Base-by-base conservation (phyloP, 139 green algal species). In the Haematococcus sp. region DNA sequence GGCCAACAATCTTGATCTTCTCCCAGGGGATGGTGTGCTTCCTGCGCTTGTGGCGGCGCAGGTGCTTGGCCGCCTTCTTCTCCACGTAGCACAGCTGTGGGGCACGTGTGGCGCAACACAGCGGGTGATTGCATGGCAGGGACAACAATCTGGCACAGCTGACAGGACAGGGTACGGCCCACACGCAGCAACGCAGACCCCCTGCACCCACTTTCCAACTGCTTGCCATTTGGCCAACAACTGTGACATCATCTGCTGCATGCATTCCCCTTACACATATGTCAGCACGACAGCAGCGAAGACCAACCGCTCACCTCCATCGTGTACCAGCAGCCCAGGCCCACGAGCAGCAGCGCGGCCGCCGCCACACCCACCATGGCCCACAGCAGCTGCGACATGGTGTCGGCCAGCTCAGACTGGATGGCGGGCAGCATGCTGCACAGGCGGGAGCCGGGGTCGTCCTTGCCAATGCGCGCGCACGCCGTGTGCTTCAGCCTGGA, bases 11-110 rank as follows among this genome's bases (percentile, higher is more conserved):
- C 74, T 82, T 82, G 51, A 85, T 81, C 83, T 88, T 85, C n/a
- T 88, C 66, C 84, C 84, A 89, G 7, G 84, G 84, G 51, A 89
- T 89, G 49, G 60, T 67, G 61, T 79, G 67, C 68, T 85, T 85
- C 55, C 77, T 63, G 52, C 78, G 81, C 63, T 76, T 79, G 67
- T 84, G 73, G 43, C 84, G 74, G 46, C 81, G 76, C 79, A 83
- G 78, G 76, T 87, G 81, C 81, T 89, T 89, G 59, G 72, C 59
- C 1, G 77, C 76, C 71, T 82, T 81, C 74, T 83, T 84, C 79
- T 87, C 81, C n/a, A 89, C 76, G 73, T 76, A 84, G 1, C 68
- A 56, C 44, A 87, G 63, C 78, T 87, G 66, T 46, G 58, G 25
- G 58, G 58, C 15, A 20, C 11, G 52, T 25, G 52, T 4, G 52